Percentiles rank a stretch among this genome's conserved stretches.
Conservation (phyloP, 1,284 basidiomycete genomes). For the Cystobasidiaceae sp. region DNA sequence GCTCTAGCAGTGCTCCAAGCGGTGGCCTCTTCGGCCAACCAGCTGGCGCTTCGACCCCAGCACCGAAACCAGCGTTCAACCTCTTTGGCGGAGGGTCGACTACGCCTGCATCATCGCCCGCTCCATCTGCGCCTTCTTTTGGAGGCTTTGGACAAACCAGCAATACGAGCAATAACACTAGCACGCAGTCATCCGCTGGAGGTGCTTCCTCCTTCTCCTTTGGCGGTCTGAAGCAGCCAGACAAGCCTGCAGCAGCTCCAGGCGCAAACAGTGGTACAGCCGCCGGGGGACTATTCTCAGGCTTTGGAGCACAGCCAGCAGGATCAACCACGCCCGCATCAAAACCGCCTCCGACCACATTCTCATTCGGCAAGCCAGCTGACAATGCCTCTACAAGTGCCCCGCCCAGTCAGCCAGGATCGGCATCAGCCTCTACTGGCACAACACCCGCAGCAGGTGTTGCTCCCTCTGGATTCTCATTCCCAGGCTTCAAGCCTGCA, state of each 20-base stretch:
- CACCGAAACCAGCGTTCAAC: slow-evolving; percentile 20
- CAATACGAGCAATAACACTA: not conserved
- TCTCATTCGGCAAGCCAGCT: slow-evolving; percentile 32
- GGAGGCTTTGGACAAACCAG: slow-evolving; percentile 20
- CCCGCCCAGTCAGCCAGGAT: slow-evolving; percentile 45
- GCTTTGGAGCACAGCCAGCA: slow-evolving; percentile 38
- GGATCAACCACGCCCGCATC: slow-evolving; percentile 30
- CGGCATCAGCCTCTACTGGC: slow-evolving; percentile 32
- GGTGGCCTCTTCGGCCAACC: slow-evolving; percentile 4
- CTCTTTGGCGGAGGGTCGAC: slow-evolving; percentile 22
- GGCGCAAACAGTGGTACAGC: not conserved
- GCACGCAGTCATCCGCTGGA: not conserved
- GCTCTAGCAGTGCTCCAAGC: not conserved
- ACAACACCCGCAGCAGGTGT: slow-evolving; percentile 18
- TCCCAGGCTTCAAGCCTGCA: slow-evolving; percentile 19
- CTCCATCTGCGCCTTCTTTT: slow-evolving; percentile 21
- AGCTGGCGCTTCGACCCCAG: slow-evolving; percentile 11
- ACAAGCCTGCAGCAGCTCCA: not conserved
- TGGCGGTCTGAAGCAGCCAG: slow-evolving; percentile 5
- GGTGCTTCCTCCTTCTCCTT: slow-evolving; percentile 14
- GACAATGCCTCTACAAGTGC: slow-evolving; percentile 6
- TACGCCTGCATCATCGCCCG: slow-evolving; percentile 15
- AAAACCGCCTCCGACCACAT: slow-evolving; percentile 14
- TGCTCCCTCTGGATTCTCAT: slow-evolving; percentile 33
- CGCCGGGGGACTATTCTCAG: slow-evolving; percentile 45